Evolutionary conservation across 2,329 filamentous ascomycete species (phyloP).

Genomic region (Juglanconis oblonga): DNA sequence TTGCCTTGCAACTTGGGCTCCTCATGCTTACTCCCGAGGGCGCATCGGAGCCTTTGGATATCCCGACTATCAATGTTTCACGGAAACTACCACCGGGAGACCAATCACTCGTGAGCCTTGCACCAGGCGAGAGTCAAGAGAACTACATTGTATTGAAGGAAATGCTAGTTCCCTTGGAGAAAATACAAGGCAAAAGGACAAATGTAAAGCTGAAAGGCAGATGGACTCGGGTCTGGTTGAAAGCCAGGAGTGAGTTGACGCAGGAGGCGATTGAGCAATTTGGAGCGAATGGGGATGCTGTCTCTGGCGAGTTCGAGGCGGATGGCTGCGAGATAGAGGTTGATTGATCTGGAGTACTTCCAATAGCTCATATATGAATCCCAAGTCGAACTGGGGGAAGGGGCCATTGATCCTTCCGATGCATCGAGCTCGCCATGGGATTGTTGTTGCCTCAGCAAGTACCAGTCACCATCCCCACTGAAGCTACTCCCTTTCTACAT

Average conservation of each 20-base stretch:
- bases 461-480: no score
- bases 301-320: slow-evolving; percentile 23
- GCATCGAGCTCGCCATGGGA: no score
- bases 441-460: no score
- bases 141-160: slow-evolving; percentile 36
- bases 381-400: no score
- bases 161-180: slow-evolving; percentile 32
- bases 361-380: no score
- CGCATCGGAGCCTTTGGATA: slow-evolving; percentile 30
- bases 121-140: slow-evolving; percentile 32
- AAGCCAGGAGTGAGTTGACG: slow-evolving; percentile 23
- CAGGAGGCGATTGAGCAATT: slow-evolving; percentile 21
- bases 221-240: slow-evolving; percentile 37
- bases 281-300: slow-evolving; percentile 22
- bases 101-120: slow-evolving; percentile 37
- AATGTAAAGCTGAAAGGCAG: slow-evolving; percentile 34
- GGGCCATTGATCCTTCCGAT: no score
- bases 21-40: slow-evolving; percentile 36
- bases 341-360: not conserved
- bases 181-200: slow-evolving; percentile 25
- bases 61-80: slow-evolving; percentile 35
- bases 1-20: slow-evolving; percentile 40
- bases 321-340: slow-evolving; percentile 5
- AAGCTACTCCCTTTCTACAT: no score
- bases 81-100: slow-evolving; percentile 38